These are phyloP conservation scores for Neurospora sp. DNA, from an alignment of 495 filamentous ascomycete genomes.

Conservation along the genomic window DNA sequence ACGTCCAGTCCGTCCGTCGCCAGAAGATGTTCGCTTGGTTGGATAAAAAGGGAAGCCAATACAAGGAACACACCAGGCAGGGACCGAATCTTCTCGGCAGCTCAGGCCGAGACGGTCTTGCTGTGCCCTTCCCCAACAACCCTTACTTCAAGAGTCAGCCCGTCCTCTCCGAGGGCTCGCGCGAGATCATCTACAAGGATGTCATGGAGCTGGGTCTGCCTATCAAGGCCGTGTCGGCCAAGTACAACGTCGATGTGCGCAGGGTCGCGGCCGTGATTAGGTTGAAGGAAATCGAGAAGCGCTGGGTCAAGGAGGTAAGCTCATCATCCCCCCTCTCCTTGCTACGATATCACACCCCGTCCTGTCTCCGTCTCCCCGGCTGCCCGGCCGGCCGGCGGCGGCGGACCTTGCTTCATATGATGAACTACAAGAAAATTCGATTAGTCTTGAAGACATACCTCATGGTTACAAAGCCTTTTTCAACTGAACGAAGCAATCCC, in stretches of 20 bases:
- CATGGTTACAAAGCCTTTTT: constrained; percentile 55
- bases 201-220: constrained; percentile 56
- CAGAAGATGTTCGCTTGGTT: constrained; percentile 15
- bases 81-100: constrained; percentile 9
- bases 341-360: background rate
- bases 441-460: constrained; percentile 98
- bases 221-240: constrained; percentile 68
- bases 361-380: background rate
- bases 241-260: constrained; percentile 70
- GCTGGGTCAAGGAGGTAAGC: constrained; percentile 60
- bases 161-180: constrained; percentile 66
- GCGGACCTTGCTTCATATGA: constrained; percentile 25
- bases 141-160: constrained; percentile 55
- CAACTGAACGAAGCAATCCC: background rate
- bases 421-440: constrained; percentile 79
- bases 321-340: constrained; percentile 7
- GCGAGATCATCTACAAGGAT: constrained; percentile 62
- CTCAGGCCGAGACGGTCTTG: background rate
- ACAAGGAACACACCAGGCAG: background rate
- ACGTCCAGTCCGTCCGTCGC: constrained; percentile 2
- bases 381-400: background rate
- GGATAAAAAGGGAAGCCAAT: constrained; percentile 1
- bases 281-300: constrained; percentile 77
- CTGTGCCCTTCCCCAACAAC: constrained; percentile 67
- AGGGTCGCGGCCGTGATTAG: constrained; percentile 83